Percentiles rank a stretch among this genome's conserved stretches.
Conservation (phyloP, 331 rosid genomes). For the Arachis monticola region DNA sequence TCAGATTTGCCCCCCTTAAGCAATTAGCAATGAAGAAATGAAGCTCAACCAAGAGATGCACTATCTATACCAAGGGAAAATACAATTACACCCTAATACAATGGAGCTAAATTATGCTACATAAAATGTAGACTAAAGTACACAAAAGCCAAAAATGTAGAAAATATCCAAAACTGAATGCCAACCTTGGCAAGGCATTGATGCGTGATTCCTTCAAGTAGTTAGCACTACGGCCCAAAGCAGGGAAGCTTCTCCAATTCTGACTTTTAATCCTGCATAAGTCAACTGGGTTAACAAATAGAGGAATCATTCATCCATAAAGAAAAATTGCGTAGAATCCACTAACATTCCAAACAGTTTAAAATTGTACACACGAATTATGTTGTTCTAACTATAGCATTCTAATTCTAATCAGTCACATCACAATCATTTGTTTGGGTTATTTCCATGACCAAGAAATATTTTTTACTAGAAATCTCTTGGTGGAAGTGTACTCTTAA, state of each 20-base stretch:
- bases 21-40: slow-evolving; percentile 27
- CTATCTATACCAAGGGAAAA: not conserved
- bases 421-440: not conserved
- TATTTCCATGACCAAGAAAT: not conserved
- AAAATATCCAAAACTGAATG: slow-evolving; percentile 7
- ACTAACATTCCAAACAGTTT: slow-evolving; percentile 12
- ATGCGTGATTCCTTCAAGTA: too few relatives aligned
- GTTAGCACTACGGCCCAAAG: too few relatives aligned
- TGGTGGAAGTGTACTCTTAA: too few relatives aligned
- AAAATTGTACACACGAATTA: slow-evolving; percentile 24
- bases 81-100: slow-evolving; percentile 18
- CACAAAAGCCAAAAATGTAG: not conserved
- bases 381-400: slow-evolving; percentile 6
- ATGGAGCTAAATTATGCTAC: not conserved
- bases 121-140: slow-evolving; percentile 18
- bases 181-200: too few relatives aligned
- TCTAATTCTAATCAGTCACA: not conserved
- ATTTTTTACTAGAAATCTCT: not conserved
- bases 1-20: too few relatives aligned
- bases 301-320: slow-evolving; percentile 6
- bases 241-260: too few relatives aligned
- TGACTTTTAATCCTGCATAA: too few relatives aligned
- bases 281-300: slow-evolving; percentile 37
- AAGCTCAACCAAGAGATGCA: slow-evolving; percentile 11
- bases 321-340: slow-evolving; percentile 5